Evolutionary conservation across 2,329 filamentous ascomycete genomes (phyloP).

Genomic region (Fusarium palustre): DNA sequence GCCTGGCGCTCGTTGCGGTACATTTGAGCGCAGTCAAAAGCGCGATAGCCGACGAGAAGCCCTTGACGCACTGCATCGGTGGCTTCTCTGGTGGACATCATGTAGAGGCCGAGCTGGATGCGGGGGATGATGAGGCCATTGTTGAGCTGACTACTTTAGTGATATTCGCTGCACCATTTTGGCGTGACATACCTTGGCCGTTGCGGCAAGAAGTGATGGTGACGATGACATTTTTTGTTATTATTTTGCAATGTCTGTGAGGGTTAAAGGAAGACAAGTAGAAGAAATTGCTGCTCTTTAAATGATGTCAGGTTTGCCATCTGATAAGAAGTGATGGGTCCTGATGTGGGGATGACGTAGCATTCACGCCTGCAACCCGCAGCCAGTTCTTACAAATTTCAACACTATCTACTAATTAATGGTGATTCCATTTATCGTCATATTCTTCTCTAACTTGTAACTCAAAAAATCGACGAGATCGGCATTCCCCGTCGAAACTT

Average conservation of each 20-base stretch:
- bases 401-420: background rate
- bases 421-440: background rate
- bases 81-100: constrained; percentile 73
- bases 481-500: background rate
- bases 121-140: constrained; percentile 76
- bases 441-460: background rate
- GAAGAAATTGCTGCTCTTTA: background rate
- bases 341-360: constrained; percentile 20
- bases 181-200: constrained; percentile 30
- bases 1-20: constrained; percentile 77
- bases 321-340: constrained; percentile 18
- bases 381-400: background rate
- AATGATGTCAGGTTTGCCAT: constrained; percentile 21
- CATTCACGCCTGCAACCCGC: background rate
- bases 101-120: constrained; percentile 80
- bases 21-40: constrained; percentile 66
- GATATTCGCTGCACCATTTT: fast-evolving
- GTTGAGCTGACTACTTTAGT: constrained; percentile 59
- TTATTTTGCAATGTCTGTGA: background rate
- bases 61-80: constrained; percentile 67
- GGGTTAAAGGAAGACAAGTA: background rate
- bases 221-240: constrained; percentile 37
- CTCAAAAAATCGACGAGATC: background rate
- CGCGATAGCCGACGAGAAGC: constrained; percentile 65
- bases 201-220: constrained; percentile 40